Evolutionary conservation across 2,329 filamentous ascomycete species (phyloP).

Genomic region (Colletotrichum sp.): DNA sequence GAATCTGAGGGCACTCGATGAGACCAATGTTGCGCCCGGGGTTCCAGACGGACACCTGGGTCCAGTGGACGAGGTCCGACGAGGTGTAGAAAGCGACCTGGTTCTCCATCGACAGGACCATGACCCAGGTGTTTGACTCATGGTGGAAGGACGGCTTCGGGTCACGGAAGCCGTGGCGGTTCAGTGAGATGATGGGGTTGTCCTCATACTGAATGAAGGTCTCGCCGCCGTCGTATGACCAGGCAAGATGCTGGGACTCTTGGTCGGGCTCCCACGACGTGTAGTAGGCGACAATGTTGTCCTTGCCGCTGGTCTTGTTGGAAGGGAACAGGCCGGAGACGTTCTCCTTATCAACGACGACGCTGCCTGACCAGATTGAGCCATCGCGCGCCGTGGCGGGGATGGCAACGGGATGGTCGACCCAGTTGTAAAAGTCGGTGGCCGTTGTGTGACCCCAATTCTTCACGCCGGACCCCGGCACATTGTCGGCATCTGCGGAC

Average conservation of each 20-base stretch:
- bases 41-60: constrained; percentile 22
- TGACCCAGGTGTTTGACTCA: constrained; percentile 54
- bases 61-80: constrained; percentile 63
- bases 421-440: constrained; percentile 66
- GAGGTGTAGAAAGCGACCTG: constrained; percentile 66
- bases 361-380: constrained; percentile 58
- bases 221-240: constrained; percentile 65
- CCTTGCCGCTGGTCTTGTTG: constrained; percentile 52
- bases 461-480: constrained; percentile 55
- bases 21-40: constrained; percentile 43
- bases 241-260: constrained; percentile 65
- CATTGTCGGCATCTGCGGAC: constrained; percentile 29
- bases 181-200: constrained; percentile 65
- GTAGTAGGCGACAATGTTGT: constrained; percentile 56
- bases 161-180: constrained; percentile 64
- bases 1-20: constrained; percentile 41
- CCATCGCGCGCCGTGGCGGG: constrained; percentile 48
- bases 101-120: constrained; percentile 62
- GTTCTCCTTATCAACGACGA: constrained; percentile 65
- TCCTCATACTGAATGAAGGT: constrained; percentile 62
- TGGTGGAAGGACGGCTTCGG: constrained; percentile 67
- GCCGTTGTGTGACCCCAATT: constrained; percentile 72
- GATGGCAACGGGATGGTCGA: constrained; percentile 67
- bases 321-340: constrained; percentile 69
- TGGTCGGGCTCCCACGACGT: constrained; percentile 37